Evolutionary conservation across 768 basidiomycete genomes (phyloP), one percentile per base, ranked within the genome.

Genomic region (Chiua virens): DNA sequence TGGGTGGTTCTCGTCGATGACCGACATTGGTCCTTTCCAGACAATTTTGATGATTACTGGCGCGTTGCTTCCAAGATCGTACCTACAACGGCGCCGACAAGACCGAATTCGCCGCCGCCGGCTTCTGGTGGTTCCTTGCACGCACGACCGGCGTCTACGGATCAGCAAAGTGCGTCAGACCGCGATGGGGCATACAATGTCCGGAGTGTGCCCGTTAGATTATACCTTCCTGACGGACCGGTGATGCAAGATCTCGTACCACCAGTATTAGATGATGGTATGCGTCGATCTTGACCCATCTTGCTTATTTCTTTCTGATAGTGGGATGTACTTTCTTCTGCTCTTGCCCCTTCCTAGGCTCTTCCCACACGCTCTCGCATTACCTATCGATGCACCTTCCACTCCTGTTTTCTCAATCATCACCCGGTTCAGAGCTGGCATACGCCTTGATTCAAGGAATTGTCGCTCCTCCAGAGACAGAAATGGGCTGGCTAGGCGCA

Each of bases 31-130:
- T 11, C 21, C 42, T 35, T 49, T 57, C 45, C 67, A 98, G 97
- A 96, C 72, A 95, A 94, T 68, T 98, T 94, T 62, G 94, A 98
- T 61, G 85, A 92, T 54, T 97, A 89, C 64, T 95, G 92, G 87
- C 82, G 91, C 23, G 89, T 98, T 56, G 92, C 93, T 4, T 82
- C 88, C n/a, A 94, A 95, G 63, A 81, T 98, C 40, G 86, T 92
- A 23, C 97, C 97, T 4, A 82, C 90, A 3, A 89, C 86, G 1
- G 75, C 83, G 6, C 75, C 82, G 5, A 72, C 78, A 32, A 80
- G 86, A 20, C 73, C 83, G 8, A 76, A 75, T 54, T 86, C 86
- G 3, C 76, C 79, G 20, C 75, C 77, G 2, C 73, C 79, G 6
- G 70, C 82, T 28, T 55, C 73, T 4, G 78, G 77, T n/a, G 74